These are phyloP conservation scores for Pyrus hybrid DNA, from an alignment of 331 rosid genomes.

Conservation along the genomic window DNA sequence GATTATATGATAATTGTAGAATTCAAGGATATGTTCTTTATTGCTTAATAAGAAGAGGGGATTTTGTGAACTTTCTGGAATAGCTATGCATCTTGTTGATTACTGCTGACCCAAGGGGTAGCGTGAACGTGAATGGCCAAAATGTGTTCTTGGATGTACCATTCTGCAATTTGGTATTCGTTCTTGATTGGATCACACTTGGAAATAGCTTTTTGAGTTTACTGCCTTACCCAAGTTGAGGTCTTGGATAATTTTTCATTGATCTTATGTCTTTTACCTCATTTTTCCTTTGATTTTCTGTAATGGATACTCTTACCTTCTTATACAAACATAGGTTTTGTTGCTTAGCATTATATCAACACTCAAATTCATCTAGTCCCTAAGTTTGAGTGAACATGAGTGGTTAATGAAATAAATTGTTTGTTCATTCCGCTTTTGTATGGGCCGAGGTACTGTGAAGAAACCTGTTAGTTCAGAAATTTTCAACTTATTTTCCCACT, in stretches of 20 bases:
- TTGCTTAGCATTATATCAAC: not conserved
- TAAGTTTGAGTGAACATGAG: not conserved
- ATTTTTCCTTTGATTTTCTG: not conserved
- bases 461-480: not conserved
- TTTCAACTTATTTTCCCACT: not conserved
- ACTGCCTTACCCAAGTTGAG: no score
- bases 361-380: not conserved
- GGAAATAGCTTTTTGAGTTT: not conserved
- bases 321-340: not conserved
- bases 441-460: not conserved
- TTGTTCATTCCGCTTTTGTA: not conserved
- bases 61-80: not conserved
- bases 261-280: not conserved
- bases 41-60: not conserved
- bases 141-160: not conserved
- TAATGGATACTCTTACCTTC: not conserved
- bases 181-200: not conserved
- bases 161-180: not conserved
- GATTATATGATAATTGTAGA: not conserved
- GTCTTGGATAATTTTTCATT: not conserved
- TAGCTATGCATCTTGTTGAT: not conserved
- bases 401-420: not conserved
- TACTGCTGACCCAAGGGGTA: not conserved
- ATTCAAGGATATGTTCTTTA: not conserved
- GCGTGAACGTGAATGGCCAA: not conserved